Base-by-base conservation (phyloP, 2,329 filamentous ascomycete genomes). In the Diaporthe destruens region DNA sequence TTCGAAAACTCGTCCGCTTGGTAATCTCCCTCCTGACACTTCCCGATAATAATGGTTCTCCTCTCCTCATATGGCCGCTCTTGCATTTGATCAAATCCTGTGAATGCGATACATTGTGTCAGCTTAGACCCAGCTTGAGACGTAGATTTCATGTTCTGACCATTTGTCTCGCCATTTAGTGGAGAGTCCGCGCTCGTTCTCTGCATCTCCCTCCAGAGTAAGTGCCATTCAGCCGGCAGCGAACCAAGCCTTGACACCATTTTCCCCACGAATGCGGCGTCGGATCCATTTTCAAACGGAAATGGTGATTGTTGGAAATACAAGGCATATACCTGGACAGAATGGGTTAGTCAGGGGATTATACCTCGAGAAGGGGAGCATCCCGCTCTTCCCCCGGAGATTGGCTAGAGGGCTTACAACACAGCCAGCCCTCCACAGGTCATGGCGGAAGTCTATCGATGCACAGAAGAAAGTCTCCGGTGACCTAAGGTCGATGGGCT, bases 341-440 rank as follows among this genome's bases (percentile, higher is more conserved):
- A 11, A 23, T 32, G 18, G 1, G 36, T 32, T 18, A 7, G 18
- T 25, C 18, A n/a, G 39, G 16, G 39, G 39, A 42, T 18, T 1
- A 16, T 42, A 42, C 3, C 39, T 42, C 14, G 39, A 42, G 39
- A 5, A 42, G 39, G 16, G 16, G 39, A 42, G 39, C 39, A 42
- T 42, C 18, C 14, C 16, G 16, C 25, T 42, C 11, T 23, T 18
- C 8, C 8, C 1, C 32, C 4, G 2, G 23, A 20, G 16, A 14
- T 6, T 36, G 7, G 6, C n/a, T 23, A 14, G 18, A 44, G 16
- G 3, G 44, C 65, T 3, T 68, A 68, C 49, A 9, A 68, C 65
- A 56, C 51, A 68, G 8, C 65, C 65, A 11, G 51, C 65, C 32
- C 65, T 55, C 65, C 65, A 68, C 14, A 68, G 36, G 36, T 56